These are phyloP conservation scores for Nectriaceae sp. DNA, from an alignment of 2,329 filamentous ascomycete species.

Conservation along the genomic window DNA sequence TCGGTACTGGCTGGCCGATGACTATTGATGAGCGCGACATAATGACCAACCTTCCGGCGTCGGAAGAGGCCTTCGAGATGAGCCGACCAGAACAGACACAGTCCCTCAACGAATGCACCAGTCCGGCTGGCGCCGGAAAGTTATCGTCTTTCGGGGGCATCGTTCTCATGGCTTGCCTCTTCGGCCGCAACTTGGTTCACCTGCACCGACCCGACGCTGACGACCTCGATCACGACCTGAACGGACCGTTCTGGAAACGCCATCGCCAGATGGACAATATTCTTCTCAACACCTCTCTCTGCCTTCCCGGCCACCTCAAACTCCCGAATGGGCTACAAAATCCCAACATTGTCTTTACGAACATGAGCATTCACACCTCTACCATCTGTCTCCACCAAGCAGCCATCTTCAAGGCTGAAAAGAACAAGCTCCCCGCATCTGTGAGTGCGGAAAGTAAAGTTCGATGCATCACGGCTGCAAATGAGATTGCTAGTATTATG, in stretches of 20 bases:
- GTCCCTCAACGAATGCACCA: constrained; percentile 70
- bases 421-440: constrained; percentile 73
- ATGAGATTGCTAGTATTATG: constrained; percentile 95
- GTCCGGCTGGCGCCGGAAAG: constrained; percentile 68
- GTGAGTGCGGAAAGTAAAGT: constrained; percentile 90
- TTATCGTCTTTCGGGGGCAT: constrained; percentile 80
- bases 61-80: constrained; percentile 82
- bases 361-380: constrained; percentile 96
- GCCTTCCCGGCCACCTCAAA: constrained; percentile 78
- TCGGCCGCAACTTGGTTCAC: constrained; percentile 88
- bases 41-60: constrained; percentile 78
- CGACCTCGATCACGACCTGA: constrained; percentile 83
- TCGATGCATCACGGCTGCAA: constrained; percentile 88
- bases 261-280: constrained; percentile 89
- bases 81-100: constrained; percentile 73
- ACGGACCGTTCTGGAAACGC: constrained; percentile 94
- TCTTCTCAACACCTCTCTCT: constrained; percentile 81
- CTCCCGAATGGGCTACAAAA: constrained; percentile 74
- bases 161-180: constrained; percentile 82
- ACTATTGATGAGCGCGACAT: constrained; percentile 90
- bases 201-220: constrained; percentile 83
- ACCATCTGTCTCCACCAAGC: constrained; percentile 98
- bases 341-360: constrained; percentile 87
- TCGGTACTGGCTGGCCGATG: constrained; percentile 98
- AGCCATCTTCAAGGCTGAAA: constrained; percentile 96